A percentile compares a stretch with the other conserved stretches of the same genome.
These are phyloP conservation scores for Penicillium sumatraense DNA, from an alignment of 2,329 filamentous ascomycete species.

Conservation along the genomic window DNA sequence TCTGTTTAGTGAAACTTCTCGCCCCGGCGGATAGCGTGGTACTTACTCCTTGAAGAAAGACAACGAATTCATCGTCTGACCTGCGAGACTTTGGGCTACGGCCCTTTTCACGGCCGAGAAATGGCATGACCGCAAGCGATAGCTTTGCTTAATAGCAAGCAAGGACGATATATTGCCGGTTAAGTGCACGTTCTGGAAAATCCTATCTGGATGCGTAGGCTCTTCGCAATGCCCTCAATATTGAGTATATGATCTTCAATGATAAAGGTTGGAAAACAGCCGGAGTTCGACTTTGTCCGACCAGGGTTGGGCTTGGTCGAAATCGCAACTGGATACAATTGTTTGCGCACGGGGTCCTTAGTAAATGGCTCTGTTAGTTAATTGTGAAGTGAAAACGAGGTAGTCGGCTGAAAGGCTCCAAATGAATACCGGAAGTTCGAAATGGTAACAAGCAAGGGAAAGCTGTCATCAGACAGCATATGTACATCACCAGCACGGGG, in stretches of 20 bases:
- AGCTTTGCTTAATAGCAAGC: not conserved
- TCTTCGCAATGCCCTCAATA: not conserved
- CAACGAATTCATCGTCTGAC: conserved; percentile 49
- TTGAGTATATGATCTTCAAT: conserved; percentile 3
- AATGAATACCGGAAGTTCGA: not conserved
- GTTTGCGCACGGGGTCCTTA: not conserved
- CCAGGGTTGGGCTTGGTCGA: conserved; percentile 11
- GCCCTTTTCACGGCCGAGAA: conserved; percentile 37
- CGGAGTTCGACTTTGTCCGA: conserved; percentile 15
- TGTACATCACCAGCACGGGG: conserved; percentile 4
- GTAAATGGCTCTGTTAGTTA: conserved; percentile 1
- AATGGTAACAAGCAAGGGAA: not conserved
- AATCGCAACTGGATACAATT: conserved; percentile 11
- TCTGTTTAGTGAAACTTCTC: not conserved
- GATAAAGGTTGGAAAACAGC: conserved; percentile 17
- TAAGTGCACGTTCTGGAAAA: not conserved
- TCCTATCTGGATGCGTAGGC: not conserved
- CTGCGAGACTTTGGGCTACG: conserved; percentile 35
- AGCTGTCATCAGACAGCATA: not conserved
- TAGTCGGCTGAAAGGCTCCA: not conserved
- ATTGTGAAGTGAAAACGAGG: no score
- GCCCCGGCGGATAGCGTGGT: no score
- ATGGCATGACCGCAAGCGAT: conserved; percentile 32
- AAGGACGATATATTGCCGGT: not conserved
- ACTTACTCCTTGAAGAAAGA: conserved; percentile 49